Conservation (phyloP, 2,329 filamentous ascomycete species). For the Eurotiales sp. region DNA sequence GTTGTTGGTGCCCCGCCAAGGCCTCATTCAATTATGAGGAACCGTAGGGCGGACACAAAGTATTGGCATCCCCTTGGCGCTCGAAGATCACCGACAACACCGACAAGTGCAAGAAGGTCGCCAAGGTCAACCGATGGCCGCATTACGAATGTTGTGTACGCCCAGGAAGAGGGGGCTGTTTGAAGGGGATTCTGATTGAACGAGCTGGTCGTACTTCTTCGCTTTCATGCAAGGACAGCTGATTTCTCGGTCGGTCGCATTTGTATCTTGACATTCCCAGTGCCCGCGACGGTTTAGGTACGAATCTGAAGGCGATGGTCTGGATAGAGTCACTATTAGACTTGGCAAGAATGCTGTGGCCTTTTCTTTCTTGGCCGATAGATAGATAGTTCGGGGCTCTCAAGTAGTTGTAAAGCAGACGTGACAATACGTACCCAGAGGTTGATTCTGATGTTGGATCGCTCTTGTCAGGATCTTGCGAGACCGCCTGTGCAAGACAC, state of each 20-base stretch:
- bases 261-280: constrained; percentile 8
- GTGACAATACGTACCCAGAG: too few species aligned
- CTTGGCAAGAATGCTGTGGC: constrained; percentile 9
- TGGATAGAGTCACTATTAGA: constrained; percentile 1
- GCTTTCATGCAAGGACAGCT: constrained; percentile 5
- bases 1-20: neutral
- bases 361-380: neutral
- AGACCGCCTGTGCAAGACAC: too few species aligned
- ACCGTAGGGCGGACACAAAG: neutral
- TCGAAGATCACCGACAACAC: constrained; percentile 7
- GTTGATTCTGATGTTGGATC: too few species aligned
- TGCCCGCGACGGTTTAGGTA: neutral
- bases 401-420: too few species aligned
- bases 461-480: too few species aligned
- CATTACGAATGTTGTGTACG: constrained; percentile 7
- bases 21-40: neutral
- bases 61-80: constrained; percentile 4
- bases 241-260: neutral
- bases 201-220: neutral
- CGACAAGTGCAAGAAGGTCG: neutral
- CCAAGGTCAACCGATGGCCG: constrained; percentile 4
- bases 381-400: too few species aligned
- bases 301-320: neutral
- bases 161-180: neutral
- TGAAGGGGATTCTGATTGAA: neutral